Percentiles rank a stretch among this genome's conserved stretches.
Evolutionary conservation across 2,329 filamentous ascomycete genomes (phyloP).

Genomic region (Huntiella savannae): DNA sequence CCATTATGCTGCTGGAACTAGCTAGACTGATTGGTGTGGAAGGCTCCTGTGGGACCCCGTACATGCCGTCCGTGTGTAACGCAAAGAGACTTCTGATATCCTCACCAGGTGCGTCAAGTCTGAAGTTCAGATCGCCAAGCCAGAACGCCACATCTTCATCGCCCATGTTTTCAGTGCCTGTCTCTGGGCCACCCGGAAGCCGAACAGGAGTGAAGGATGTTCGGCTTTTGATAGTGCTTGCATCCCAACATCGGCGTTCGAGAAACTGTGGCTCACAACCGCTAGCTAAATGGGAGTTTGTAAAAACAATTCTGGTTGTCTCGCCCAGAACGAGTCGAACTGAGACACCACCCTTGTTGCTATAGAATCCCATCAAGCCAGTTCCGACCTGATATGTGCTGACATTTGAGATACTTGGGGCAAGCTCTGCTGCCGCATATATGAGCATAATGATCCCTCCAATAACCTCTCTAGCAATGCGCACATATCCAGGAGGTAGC

Average conservation of each 20-base stretch:
- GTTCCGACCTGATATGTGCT: constrained; percentile 74
- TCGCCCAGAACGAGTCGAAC: constrained; percentile 73
- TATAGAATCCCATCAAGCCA: constrained; percentile 78
- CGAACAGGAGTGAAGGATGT: constrained; percentile 61
- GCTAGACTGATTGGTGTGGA: constrained; percentile 16
- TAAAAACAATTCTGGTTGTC: constrained; percentile 70
- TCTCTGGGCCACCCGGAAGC: constrained; percentile 42
- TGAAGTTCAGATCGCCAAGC: constrained; percentile 92
- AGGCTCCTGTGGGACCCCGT: constrained; percentile 27
- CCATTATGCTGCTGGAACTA: constrained; percentile 15
- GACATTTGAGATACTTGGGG: constrained; percentile 57
- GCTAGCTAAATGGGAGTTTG: constrained; percentile 82
- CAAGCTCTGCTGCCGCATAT: constrained; percentile 64
- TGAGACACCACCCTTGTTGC: constrained; percentile 83
- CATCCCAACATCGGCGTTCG: constrained; percentile 81
- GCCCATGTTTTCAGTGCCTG: constrained; percentile 53
- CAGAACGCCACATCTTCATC: constrained; percentile 91
- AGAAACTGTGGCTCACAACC: constrained; percentile 60
- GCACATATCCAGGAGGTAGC: constrained; percentile 56
- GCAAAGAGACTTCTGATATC: constrained; percentile 74
- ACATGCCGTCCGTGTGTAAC: constrained; percentile 64
- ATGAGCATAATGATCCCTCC: constrained; percentile 69
- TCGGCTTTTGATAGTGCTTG: constrained; percentile 54
- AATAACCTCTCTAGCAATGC: constrained; percentile 67
- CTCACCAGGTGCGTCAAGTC: constrained; percentile 70